A percentile compares a stretch with the other conserved stretches of the same genome.
Evolutionary conservation across 345 rosid genomes (phyloP).

Genomic region (Pugionium dolabratum): DNA sequence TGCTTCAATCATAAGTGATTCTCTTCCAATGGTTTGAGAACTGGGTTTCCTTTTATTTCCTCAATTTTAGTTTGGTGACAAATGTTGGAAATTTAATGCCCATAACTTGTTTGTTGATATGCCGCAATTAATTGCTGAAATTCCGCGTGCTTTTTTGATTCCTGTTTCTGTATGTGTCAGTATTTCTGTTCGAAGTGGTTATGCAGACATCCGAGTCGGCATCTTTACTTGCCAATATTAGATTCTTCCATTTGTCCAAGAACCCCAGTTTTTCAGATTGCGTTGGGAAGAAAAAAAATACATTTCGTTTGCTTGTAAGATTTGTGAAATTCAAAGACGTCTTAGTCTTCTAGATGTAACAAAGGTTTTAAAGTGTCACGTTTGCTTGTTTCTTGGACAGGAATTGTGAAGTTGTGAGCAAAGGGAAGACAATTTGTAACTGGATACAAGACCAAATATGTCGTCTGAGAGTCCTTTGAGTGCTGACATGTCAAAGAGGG

Average conservation of each 20-base stretch:
- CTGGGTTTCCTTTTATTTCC: constrained; percentile 27
- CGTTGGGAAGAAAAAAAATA: neutral
- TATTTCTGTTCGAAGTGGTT: constrained; percentile 1
- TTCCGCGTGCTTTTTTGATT: constrained; percentile 25
- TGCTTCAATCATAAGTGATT: constrained; percentile 82
- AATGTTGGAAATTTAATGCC: constrained; percentile 31
- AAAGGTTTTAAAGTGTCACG: neutral
- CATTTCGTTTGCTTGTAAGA: constrained; percentile 22
- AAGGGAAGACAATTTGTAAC: constrained; percentile 21
- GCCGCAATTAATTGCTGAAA: constrained; percentile 35
- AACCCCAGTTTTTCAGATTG: constrained; percentile 22
- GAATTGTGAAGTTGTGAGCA: constrained; percentile 33
- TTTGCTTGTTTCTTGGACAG: constrained; percentile 25
- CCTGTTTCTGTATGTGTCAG: constrained; percentile 21
- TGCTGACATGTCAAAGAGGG: constrained; percentile 68
- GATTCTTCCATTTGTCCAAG: constrained; percentile 34
- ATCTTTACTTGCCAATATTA: constrained; percentile 31
- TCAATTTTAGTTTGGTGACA: constrained; percentile 18
- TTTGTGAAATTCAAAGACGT: constrained; percentile 38
- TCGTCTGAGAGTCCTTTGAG: constrained; percentile 63
- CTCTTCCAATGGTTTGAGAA: constrained; percentile 41
- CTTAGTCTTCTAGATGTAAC: constrained; percentile 36
- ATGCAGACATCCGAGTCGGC: constrained; percentile 21
- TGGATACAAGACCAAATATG: constrained; percentile 48
- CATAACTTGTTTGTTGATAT: constrained; percentile 36